These are phyloP conservation scores for Phyllosticta citribraziliensis DNA, from an alignment of 2,329 filamentous ascomycete genomes.

Conservation along the genomic window DNA sequence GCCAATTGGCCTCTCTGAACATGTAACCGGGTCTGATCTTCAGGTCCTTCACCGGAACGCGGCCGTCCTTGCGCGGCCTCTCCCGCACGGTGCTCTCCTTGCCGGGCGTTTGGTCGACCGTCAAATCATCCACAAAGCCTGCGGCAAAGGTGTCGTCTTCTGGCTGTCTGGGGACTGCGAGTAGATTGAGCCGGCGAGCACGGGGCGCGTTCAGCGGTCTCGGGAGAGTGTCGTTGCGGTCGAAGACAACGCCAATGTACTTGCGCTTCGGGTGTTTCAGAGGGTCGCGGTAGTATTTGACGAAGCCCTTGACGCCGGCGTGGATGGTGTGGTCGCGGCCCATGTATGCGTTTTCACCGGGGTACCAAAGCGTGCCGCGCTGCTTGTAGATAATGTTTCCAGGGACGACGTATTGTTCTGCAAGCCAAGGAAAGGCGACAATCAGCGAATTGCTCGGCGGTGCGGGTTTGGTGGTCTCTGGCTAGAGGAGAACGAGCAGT, in stretches of 20 bases:
- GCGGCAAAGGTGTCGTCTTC: slow-evolving; percentile 7
- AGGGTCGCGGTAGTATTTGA: slow-evolving; percentile 93
- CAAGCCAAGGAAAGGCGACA: background rate
- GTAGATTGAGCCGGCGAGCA: slow-evolving; percentile 66
- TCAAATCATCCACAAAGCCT: background rate
- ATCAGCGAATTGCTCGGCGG: background rate
- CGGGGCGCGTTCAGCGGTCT: slow-evolving; percentile 64
- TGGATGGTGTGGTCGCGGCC: slow-evolving; percentile 96
- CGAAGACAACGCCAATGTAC: slow-evolving; percentile 89
- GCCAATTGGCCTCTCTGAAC: slow-evolving; percentile 57
- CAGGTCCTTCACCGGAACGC: slow-evolving; percentile 21
- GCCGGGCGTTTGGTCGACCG: slow-evolving; percentile 11
- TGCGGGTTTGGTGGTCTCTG: background rate
- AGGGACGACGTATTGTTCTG: slow-evolving; percentile 85
- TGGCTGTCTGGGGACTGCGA: slow-evolving; percentile 35
- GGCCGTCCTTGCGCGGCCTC: slow-evolving; percentile 17
- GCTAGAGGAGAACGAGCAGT: background rate
- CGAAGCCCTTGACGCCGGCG: slow-evolving; percentile 74
- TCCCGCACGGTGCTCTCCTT: slow-evolving; percentile 15
- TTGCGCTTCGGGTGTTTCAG: slow-evolving; percentile 71
- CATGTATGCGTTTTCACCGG: slow-evolving; percentile 91
- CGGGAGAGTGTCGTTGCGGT: slow-evolving; percentile 71
- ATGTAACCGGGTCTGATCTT: slow-evolving; percentile 48
- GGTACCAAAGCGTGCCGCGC: slow-evolving; percentile 86
- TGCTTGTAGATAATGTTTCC: slow-evolving; percentile 99